These are phyloP conservation scores for Austroboletus niveus DNA, from an alignment of 1,284 basidiomycete species.

Conservation along the genomic window DNA sequence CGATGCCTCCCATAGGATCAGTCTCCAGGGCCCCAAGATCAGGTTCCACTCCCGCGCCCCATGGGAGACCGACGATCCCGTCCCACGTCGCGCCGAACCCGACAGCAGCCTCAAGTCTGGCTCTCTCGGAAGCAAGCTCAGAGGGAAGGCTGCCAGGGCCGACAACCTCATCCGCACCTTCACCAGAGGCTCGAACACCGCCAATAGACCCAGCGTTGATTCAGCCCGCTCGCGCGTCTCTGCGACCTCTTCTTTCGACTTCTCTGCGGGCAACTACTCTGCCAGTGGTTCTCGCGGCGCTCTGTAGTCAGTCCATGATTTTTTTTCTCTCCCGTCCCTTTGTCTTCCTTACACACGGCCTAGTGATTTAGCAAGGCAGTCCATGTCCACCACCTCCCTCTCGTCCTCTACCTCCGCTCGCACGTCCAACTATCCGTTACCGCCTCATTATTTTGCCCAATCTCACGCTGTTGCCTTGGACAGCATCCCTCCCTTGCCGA, in stretches of 20 bases:
- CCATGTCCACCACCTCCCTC: constrained; percentile 55
- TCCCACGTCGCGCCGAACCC: constrained; percentile 44
- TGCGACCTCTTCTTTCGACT: constrained; percentile 60
- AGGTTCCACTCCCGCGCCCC: constrained; percentile 76
- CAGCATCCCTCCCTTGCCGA: constrained; percentile 3
- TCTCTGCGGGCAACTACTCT: constrained; percentile 47
- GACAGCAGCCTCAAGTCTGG: constrained; percentile 33
- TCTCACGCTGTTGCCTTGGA: constrained; percentile 10
- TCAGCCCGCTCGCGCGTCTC: constrained; percentile 52
- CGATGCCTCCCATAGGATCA: constrained; percentile 48
- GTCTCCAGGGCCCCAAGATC: constrained; percentile 74
- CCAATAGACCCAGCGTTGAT: constrained; percentile 60
- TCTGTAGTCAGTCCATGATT: constrained; percentile 50
- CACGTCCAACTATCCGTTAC: constrained; percentile 27
- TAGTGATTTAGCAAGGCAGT: constrained; percentile 55
- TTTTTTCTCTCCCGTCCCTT: constrained; percentile 2
- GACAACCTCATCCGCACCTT: constrained; percentile 44
- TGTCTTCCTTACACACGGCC: constrained; percentile 4
- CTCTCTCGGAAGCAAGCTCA: constrained; percentile 31
- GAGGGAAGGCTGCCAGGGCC: constrained; percentile 31
- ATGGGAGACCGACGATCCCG: constrained; percentile 66
- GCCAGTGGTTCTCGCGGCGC: constrained; percentile 44
- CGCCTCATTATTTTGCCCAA: constrained; percentile 9
- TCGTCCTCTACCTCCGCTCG: constrained; percentile 35
- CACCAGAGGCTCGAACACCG: constrained; percentile 43